Evolutionary conservation across 345 rosid genomes (phyloP), one percentile per base, ranked within the genome.

Genomic region (Angophora floribunda): DNA sequence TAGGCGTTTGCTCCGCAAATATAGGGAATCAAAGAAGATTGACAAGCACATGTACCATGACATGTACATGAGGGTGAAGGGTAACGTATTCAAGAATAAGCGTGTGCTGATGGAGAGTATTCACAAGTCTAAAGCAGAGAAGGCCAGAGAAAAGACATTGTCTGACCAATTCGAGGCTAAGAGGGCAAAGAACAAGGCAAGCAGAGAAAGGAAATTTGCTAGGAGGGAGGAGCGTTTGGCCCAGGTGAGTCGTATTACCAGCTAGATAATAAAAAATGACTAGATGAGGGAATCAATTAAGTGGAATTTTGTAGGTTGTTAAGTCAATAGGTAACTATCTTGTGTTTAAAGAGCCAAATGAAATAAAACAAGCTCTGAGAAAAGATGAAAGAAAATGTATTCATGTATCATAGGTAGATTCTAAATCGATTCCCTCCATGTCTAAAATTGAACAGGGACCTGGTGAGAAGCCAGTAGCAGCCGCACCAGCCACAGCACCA

Each of bases 31-130:
- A 0, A 96, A 96, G 94, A 96, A 96, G 93, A 96, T 96, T 88
- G 98, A 96, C 93, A 96, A 88, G 91, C 98, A 96, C 36, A 96
- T 96, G 97, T 96, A 96, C 90, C 98, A 96, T 93, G 98, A 96
- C 92, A 96, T 96, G 98, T 96, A 96, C 95, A 94, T 95, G 98
- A 92, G 89, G 90, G 96, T 95, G 26, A 95, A 95, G 89, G 98
- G 98, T 91, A 95, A 95, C 87, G 98, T 96, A 13, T 96, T 94
- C 70, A 96, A 96, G 95, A 96, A 96, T 93, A 96, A 96, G 95
- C 91, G 98, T 47, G 98, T 96, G 53, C 93, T 96, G 85, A 96
- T 96, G 98, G 98, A 96, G 90, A 93, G 95, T 53, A 93, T 93
- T 78, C 94, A 93, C 95, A 93, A 92, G 86, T 90, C 92, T 16